Evolutionary conservation across 208 protist species (phyloP).

Genomic region (Trypanosoma brucei): DNA sequence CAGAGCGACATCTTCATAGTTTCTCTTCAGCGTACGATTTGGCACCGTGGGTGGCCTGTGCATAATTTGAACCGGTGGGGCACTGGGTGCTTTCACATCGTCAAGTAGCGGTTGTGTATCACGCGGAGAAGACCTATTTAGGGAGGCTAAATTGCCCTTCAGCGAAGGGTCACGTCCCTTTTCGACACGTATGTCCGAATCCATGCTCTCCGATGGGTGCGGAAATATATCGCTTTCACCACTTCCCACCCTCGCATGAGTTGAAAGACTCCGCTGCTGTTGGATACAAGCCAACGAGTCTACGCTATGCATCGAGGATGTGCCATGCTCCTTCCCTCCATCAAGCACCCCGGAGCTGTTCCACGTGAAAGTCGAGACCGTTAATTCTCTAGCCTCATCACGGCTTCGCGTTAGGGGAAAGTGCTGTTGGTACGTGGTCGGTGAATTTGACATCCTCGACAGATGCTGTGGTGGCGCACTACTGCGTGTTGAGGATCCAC

Average conservation of each 20-base stretch:
- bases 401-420: neutral
- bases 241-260: neutral
- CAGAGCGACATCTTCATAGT: neutral
- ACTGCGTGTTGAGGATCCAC: slow-evolving; percentile 12
- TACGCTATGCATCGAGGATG: neutral
- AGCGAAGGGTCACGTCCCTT: neutral
- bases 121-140: neutral
- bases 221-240: slow-evolving; percentile 1
- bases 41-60: slow-evolving; percentile 18
- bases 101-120: neutral
- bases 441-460: neutral
- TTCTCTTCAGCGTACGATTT: neutral
- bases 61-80: slow-evolving; percentile 18
- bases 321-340: neutral
- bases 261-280: neutral
- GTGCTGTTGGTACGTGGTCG: neutral
- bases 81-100: neutral
- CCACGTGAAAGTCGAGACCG: neutral
- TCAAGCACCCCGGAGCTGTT: neutral
- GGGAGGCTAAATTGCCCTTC: neutral
- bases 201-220: neutral
- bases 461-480: neutral
- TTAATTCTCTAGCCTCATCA: neutral
- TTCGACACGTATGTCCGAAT: neutral
- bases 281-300: neutral